Base-by-base conservation (phyloP, 2,329 filamentous ascomycete species). In the Celoporthe dispersa region DNA sequence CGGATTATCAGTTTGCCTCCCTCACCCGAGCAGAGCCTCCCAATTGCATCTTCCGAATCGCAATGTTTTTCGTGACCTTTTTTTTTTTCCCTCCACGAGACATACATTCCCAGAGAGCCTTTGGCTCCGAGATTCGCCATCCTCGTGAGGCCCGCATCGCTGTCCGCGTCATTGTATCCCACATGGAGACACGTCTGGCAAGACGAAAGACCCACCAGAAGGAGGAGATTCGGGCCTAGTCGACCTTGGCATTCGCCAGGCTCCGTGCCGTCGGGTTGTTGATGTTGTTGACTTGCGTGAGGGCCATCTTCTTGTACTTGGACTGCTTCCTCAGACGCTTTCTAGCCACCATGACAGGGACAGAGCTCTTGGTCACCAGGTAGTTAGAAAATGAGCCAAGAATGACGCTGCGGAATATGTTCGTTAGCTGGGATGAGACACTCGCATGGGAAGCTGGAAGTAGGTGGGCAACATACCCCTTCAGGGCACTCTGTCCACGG, bases 301-400 rank as follows among this genome's bases (percentile, higher is more conserved):
- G 83, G 59, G 90, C 88, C 25, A 89, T 86, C 71, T 88, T 88
- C 80, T 91, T 92, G 79, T 92, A 92, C 79, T 95, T 94, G 79
- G 89, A 91, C 81, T 97, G 92, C 80, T 97, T 97, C 64, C 92
- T 87, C 59, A 98, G 85, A 70, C 93, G 91, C 84, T 97, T 98
- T 70, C 96, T 87, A 9, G 96, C 96, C 48, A 98, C 96, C 96
- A 99, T 99, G 71, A 99, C 96, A 0, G 96, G 96, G 22, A 97
- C 94, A 2, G 93, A 97, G 73, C 94, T 97, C 83, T 98, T 98
- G 51, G 94, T 97, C 41, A 99, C 94, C 9, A 99, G 86, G 77
- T 99, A 99, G 79, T 98, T 98, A 71, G 93, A 97, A 81, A 99
- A 98, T 0, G 94, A 98, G 35, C 96, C 96, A 39, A 99, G 87